Base-by-base conservation (phyloP, 106 monocot species). In the Agapanthus africanus region DNA sequence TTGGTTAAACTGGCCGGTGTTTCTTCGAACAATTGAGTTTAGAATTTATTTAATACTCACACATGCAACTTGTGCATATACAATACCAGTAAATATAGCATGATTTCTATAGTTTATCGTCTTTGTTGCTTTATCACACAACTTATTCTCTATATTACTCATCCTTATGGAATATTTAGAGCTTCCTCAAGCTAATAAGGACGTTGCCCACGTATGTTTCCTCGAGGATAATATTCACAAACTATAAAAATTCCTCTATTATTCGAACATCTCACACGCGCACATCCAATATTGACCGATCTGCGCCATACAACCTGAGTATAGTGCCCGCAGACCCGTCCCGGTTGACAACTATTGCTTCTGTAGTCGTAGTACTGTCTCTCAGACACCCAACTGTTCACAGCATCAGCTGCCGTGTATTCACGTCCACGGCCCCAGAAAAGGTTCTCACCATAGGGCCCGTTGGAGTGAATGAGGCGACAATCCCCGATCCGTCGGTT, bases 271-370 rank as follows among this genome's bases (percentile, higher is more conserved):
- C 18, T 37, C 4, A 81, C 78, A 0, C 63, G 61, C 4, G 81
- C 83, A 62, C 87, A 84, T 0, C 87, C 87, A 16, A 84, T 73
- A 6, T 23, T 50, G 7, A 67, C 52, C 0, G 87, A 76, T 18
- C 19, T 64, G 1, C 71, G 65, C 87, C 87, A 88, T 8, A 88
- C 83, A 1, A 84, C 81, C 72, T 88, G 83, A 0, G 83, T 87
- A 54, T 80, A 82, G 65, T 82, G 82, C 5, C 78, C 82, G 49
- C 78, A 83, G 14, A 62, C 38, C 11, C 50, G 49, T 11, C 74
- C 71, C 4, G 71, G 3, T 15, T 72, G 77, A 63, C 81, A 79
- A 5, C 70, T 74, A 61, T 84, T 79, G 63, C 21, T 59, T 16
- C 0, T 38, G 40, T 66, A 54, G 63, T 79, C 46, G 38, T 84